Conservation (phyloP, 176 grass and related monocot genomes). For the Lolium multiflorum region DNA sequence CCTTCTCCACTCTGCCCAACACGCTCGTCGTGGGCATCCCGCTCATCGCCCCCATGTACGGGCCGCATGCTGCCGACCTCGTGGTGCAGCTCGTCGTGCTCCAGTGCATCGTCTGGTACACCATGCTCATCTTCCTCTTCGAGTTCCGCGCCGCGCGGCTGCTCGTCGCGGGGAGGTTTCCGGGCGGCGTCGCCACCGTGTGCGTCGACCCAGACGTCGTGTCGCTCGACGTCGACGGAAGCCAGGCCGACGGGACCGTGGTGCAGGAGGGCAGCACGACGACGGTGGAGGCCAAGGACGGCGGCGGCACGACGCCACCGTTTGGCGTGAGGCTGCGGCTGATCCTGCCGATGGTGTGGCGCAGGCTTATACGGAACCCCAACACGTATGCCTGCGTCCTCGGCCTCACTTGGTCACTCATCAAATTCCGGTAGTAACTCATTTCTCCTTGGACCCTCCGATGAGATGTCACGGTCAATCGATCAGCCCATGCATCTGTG, state of each 20-base stretch:
- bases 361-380: no score
- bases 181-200: slow-evolving; percentile 45
- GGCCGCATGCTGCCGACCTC: slow-evolving; percentile 50
- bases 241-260: no score
- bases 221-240: no score
- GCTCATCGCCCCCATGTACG: slow-evolving; percentile 77
- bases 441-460: no score
- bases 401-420: slow-evolving; percentile 81
- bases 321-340: slow-evolving; percentile 79
- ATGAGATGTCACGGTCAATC: no score
- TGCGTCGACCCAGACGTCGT: no score
- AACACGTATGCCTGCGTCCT: slow-evolving; percentile 14
- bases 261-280: slow-evolving; percentile 65
- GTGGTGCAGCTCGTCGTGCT: slow-evolving; percentile 85
- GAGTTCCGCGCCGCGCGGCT: slow-evolving; percentile 80
- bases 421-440: slow-evolving; percentile 71
- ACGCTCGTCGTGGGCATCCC: slow-evolving; percentile 78
- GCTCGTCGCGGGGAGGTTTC: slow-evolving; percentile 68
- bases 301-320: slow-evolving; percentile 48
- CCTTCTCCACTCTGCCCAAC: slow-evolving; percentile 70
- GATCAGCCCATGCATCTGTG: no score
- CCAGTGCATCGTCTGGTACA: slow-evolving; percentile 96
- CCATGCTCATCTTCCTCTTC: slow-evolving; percentile 80
- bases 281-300: slow-evolving; percentile 48
- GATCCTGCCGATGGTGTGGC: slow-evolving; percentile 84